Conservation (phyloP, 495 filamentous ascomycete species). For the Aspergillus hancockii region DNA sequence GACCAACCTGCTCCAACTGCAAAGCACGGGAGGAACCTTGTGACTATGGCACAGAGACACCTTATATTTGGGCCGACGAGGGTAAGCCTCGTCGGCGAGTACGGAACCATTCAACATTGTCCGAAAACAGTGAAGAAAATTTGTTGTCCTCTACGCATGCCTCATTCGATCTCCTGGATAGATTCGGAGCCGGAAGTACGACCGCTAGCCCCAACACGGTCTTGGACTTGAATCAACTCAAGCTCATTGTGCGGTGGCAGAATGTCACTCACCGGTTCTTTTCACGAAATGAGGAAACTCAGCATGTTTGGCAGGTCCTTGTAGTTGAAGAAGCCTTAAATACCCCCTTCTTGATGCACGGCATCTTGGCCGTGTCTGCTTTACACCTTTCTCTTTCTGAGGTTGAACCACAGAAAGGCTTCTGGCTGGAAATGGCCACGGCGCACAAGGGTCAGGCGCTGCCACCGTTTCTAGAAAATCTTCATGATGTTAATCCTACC, state of each 20-base stretch:
- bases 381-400: conserved; percentile 33
- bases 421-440: conserved; percentile 26
- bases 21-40: conserved; percentile 21
- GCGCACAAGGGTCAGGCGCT: conserved; percentile 28
- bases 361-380: conserved; percentile 37
- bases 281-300: conserved; percentile 22
- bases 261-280: conserved; percentile 23
- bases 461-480: conserved; percentile 19
- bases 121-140: neutral
- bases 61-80: conserved; percentile 21
- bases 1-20: conserved; percentile 25
- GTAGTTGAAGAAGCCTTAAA: conserved; percentile 38
- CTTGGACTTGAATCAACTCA: conserved; percentile 23
- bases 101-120: neutral
- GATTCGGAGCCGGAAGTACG: neutral
- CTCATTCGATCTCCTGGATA: conserved; percentile 11
- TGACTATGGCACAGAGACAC: conserved; percentile 20
- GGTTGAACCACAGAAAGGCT: conserved; percentile 4
- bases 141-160: neutral
- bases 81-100: neutral
- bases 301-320: conserved; percentile 29
- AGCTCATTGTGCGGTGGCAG: conserved; percentile 27
- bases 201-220: neutral
- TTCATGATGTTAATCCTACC: conserved; percentile 13
- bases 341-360: conserved; percentile 36